These are phyloP conservation scores for Xylaria curta DNA, from an alignment of 495 filamentous ascomycete genomes.

Conservation along the genomic window DNA sequence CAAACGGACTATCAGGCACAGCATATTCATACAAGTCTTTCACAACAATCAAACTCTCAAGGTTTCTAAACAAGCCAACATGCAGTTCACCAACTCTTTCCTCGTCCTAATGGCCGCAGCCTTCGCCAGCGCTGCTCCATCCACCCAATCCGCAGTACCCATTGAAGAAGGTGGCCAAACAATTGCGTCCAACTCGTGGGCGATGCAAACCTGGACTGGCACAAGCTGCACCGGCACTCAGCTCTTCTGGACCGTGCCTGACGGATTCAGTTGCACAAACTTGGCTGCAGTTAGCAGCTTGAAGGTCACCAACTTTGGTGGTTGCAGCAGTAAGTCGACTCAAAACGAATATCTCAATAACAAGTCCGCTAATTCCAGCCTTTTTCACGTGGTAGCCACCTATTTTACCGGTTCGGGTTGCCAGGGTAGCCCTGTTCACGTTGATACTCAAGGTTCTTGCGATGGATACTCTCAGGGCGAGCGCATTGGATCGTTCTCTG, in stretches of 20 bases:
- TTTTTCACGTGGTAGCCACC: background rate
- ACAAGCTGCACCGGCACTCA: background rate
- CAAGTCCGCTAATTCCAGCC: background rate
- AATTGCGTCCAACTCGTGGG: background rate
- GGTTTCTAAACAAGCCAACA: background rate
- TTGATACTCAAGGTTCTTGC: background rate
- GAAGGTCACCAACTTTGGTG: background rate
- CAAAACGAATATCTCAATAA: background rate
- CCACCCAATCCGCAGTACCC: background rate
- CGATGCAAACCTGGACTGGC: background rate
- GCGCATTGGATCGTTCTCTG: background rate
- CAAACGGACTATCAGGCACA: background rate
- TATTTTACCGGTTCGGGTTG: background rate
- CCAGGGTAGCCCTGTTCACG: background rate
- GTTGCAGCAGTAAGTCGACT: background rate
- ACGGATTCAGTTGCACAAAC: background rate
- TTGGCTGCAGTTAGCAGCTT: constrained; percentile 1
- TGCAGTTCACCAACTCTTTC: constrained; percentile 1
- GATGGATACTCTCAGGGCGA: background rate
- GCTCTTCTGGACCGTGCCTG: background rate
- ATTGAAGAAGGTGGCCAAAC: background rate
- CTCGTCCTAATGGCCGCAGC: background rate
- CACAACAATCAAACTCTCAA: background rate
- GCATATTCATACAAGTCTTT: background rate
- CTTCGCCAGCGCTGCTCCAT: background rate